Evolutionary conservation across 2,329 filamentous ascomycete genomes (phyloP).

Genomic region (Aspergillus awamori): DNA sequence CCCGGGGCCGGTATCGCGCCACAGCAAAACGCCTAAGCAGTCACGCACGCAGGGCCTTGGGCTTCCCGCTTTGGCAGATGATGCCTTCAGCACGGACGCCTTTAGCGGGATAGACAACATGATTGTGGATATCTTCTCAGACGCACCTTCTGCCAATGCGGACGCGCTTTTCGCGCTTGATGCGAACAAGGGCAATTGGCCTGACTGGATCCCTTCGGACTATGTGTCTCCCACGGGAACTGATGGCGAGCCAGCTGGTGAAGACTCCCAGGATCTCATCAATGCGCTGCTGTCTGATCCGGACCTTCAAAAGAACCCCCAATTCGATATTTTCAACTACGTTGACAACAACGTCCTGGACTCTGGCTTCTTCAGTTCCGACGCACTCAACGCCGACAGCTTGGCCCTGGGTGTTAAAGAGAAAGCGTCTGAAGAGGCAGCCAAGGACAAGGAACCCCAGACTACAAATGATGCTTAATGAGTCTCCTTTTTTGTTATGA

Average conservation of each 20-base stretch:
- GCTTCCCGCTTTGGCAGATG: slow-evolving; percentile 25
- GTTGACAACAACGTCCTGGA: slow-evolving; percentile 35
- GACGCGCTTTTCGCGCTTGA: slow-evolving; percentile 35
- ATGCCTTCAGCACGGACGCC: slow-evolving; percentile 28
- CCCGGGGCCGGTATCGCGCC: slow-evolving; percentile 25
- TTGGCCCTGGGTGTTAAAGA: slow-evolving; percentile 27
- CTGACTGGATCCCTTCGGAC: slow-evolving; percentile 42
- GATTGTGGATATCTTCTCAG: slow-evolving; percentile 43
- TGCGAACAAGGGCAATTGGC: slow-evolving; percentile 35
- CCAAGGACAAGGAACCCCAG: slow-evolving; percentile 18
- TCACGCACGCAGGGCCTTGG: slow-evolving; percentile 22
- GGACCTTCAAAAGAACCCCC: slow-evolving; percentile 32
- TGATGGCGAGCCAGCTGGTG: slow-evolving; percentile 25
- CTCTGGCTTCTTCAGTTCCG: slow-evolving; percentile 41
- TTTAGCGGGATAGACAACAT: slow-evolving; percentile 39
- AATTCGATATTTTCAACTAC: slow-evolving; percentile 38
- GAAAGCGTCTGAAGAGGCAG: slow-evolving; percentile 20
- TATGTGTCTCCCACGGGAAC: slow-evolving; percentile 38
- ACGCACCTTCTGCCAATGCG: slow-evolving; percentile 28
- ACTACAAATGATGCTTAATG: slow-evolving; percentile 23
- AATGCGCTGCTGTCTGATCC: slow-evolving; percentile 41
- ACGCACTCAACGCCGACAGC: slow-evolving; percentile 33
- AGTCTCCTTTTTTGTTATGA: slow-evolving; percentile 19
- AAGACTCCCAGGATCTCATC: slow-evolving; percentile 37
- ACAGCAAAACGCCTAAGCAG: slow-evolving; percentile 31